phyloP scores from a whole-genome alignment of 2,329 filamentous ascomycete genomes.

The Penicillium concentricum region DNA sequence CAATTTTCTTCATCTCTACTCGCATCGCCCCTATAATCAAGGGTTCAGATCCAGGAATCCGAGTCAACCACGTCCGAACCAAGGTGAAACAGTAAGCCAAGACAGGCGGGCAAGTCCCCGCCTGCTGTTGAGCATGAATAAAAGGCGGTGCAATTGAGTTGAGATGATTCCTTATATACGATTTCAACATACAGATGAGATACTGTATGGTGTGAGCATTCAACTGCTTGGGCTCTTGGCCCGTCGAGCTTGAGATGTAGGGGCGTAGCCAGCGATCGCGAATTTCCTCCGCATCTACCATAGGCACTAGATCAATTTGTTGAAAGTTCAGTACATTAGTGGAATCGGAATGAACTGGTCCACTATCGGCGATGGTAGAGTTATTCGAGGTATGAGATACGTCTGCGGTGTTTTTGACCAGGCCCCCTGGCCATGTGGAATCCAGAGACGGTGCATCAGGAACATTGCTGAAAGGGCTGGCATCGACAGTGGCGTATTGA shows the following conservation, averaged over 20 bases:
- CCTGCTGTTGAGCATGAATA: constrained; percentile 26
- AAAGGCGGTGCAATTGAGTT: constrained; percentile 22
- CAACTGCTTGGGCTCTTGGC: constrained; percentile 21
- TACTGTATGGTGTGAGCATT: constrained; percentile 26
- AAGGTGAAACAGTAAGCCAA: constrained; percentile 30
- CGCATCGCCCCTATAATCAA: constrained; percentile 22
- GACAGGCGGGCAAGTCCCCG: constrained; percentile 6
- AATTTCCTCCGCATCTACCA: constrained; percentile 23
- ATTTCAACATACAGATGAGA: constrained; percentile 23
- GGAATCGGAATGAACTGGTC: neutral
- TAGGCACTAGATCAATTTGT: constrained; percentile 15
- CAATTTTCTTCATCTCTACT: constrained; percentile 27
- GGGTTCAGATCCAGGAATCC: constrained; percentile 25
- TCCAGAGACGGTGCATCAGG: neutral
- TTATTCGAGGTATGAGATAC: neutral
- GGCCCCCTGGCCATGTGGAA: neutral
- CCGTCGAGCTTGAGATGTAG: constrained; percentile 20
- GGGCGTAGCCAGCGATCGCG: constrained; percentile 29
- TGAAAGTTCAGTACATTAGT: neutral
- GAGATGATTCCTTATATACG: constrained; percentile 23
- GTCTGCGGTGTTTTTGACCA: neutral
- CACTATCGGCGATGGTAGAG: neutral
- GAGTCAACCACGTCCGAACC: constrained; percentile 29
- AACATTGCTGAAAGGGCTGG: neutral
- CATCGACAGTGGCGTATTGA: neutral